Evolutionary conservation across 176 grass and related monocot genomes (phyloP).

Genomic region (Aegilops sharonensis): DNA sequence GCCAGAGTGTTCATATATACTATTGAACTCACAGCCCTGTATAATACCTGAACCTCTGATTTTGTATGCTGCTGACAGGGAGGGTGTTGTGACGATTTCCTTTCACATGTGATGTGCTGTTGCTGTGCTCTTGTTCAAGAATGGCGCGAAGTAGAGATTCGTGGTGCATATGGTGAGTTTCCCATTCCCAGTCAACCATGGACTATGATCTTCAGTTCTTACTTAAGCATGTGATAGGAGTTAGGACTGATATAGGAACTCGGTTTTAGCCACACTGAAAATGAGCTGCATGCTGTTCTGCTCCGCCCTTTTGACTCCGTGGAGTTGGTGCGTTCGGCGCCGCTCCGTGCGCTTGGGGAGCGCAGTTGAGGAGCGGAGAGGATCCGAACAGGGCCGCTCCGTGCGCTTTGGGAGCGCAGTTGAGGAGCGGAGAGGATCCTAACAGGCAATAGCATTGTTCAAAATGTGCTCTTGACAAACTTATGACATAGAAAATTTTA

Average conservation of each 20-base stretch:
- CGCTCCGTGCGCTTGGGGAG: too few species aligned
- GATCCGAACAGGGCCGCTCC: too few species aligned
- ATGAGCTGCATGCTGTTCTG: too few species aligned
- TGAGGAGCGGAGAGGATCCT: too few species aligned
- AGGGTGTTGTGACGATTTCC: slow-evolving; percentile 90
- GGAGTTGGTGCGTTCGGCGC: too few species aligned
- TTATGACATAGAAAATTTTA: neutral
- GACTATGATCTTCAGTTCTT: neutral
- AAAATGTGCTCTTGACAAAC: neutral
- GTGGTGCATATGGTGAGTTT: slow-evolving; percentile 57
- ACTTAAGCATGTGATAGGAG: neutral
- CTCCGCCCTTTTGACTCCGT: too few species aligned
- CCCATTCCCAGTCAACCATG: neutral
- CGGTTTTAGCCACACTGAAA: too few species aligned
- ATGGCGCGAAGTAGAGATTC: slow-evolving; percentile 95
- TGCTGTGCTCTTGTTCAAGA: slow-evolving; percentile 98
- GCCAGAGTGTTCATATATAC: neutral
- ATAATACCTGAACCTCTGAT: neutral
- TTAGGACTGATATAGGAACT: neutral
- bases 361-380: too few species aligned
- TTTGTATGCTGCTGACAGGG: slow-evolving; percentile 47
- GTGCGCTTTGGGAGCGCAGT: too few species aligned
- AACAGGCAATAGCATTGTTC: neutral
- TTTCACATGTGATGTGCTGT: slow-evolving; percentile 93
- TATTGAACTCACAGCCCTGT: neutral